Evolutionary conservation across 441 rosid species (phyloP), one percentile per base, ranked within the genome.

Genomic region (Corymbia calophylla): DNA sequence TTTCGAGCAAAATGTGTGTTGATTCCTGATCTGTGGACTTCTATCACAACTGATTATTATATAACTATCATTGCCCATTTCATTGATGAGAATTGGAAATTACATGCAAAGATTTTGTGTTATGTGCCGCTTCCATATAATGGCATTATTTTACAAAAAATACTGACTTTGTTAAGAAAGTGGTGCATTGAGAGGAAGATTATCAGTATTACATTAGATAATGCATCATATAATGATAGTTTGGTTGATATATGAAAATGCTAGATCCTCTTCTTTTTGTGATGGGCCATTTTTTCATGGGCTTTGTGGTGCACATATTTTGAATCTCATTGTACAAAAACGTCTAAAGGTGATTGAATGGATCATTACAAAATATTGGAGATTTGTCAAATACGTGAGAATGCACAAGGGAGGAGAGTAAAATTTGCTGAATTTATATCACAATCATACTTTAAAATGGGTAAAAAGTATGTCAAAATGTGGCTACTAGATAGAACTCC

Each of bases 11-110:
- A 60, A 27, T 60, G 12, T 5, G 31, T 29, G n/a, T 60, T 60
- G 68, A 60, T 17, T 27, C 27, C 0, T 60, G 0, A 60, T 60
- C 16, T 0, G 29, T 60, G 8, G 0, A 12, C 66, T 60, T 60
- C 31, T 27, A 27, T 60, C n/a, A 27, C 8, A 60, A 60, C 7
- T 5, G 13, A 60, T 60, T 16, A 27, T 60, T 60, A 27, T 11
- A 60, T 27, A 31, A 60, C 16, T 5, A 1, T 27, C 31, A 5
- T 1, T 60, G 6, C 31, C 0, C 21, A 0, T 55, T 55, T 55
- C 60, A 21, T 56, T 56, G 60, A 56, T 56, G 60, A 56, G 60
- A 35, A 35, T 35, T 35, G 39, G 39, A 35, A 35, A 56, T 56
- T 56, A 56, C 27, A 21, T 56, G 27, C 27, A 56, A 55, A 56